Conservation (phyloP, 305 asterid genomes). For the Coffea humblotiana region DNA sequence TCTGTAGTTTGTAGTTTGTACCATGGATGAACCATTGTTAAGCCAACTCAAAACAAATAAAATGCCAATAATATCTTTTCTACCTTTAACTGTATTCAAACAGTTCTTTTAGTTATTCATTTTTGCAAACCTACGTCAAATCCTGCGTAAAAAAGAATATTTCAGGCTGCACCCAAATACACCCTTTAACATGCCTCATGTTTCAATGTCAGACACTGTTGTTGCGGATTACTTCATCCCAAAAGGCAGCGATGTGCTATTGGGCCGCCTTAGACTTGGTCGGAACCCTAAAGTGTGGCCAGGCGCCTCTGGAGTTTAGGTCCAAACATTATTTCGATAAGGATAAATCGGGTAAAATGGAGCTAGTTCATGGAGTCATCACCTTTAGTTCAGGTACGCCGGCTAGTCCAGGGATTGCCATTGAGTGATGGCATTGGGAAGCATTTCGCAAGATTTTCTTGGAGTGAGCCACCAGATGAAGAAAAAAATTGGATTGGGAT, state of each 20-base stretch:
- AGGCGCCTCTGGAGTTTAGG: neutral
- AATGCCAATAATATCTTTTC: too few relatives aligned
- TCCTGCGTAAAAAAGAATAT: neutral
- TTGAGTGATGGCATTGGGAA: conserved; percentile 9
- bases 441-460: conserved; percentile 6
- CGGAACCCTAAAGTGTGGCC: conserved; percentile 14
- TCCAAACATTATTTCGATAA: neutral
- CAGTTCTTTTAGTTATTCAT: too few relatives aligned
- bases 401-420: neutral
- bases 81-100: too few relatives aligned
- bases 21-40: too few relatives aligned
- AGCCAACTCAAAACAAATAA: too few relatives aligned
- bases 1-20: too few relatives aligned
- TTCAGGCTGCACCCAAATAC: conserved; percentile 8
- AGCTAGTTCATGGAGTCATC: neutral
- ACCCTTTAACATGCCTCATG: conserved; percentile 12
- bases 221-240: conserved; percentile 13
- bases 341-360: neutral
- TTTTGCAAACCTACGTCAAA: too few relatives aligned
- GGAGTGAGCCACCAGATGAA: neutral
- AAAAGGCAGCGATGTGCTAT: conserved; percentile 3
- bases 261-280: conserved; percentile 3
- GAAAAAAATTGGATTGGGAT: neutral
- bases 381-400: neutral
- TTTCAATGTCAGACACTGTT: neutral